Conservation (phyloP, 371 early-diverging fungal species). For the Mortierella sp. region DNA sequence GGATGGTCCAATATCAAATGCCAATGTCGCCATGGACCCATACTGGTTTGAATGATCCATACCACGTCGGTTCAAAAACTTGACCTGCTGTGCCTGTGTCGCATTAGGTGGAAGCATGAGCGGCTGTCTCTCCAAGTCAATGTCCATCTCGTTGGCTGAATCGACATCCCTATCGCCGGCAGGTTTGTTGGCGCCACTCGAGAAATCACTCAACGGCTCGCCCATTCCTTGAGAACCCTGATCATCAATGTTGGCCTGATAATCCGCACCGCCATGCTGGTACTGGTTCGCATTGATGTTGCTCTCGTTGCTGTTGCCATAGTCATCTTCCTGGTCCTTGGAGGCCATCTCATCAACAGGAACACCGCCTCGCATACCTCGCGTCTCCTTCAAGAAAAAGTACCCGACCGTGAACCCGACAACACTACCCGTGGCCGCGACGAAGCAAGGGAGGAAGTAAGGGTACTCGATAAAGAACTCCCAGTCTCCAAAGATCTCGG, state of each 20-base stretch:
- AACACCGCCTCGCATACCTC: not conserved
- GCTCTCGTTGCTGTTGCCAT: not conserved
- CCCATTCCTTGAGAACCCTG: not conserved
- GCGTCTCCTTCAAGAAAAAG: conserved; percentile 84
- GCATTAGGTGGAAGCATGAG: conserved; percentile 20
- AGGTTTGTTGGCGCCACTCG: not conserved
- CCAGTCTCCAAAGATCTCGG: conserved; percentile 75
- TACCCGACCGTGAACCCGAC: conserved; percentile 76
- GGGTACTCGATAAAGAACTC: conserved; percentile 78
- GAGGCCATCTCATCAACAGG: not conserved
- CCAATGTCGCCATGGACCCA: conserved; percentile 33
- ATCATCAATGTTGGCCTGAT: not conserved
- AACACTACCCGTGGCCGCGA: conserved; percentile 72
- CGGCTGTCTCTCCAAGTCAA: conserved; percentile 32
- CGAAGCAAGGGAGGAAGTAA: conserved; percentile 88
- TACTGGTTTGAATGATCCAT: conserved; percentile 22
- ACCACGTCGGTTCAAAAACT: not conserved
- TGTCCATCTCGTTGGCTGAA: not conserved
- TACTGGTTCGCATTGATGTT: not conserved
- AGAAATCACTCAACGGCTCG: not conserved
- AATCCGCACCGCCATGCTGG: not conserved
- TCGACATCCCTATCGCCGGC: not conserved
- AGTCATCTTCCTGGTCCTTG: not conserved
- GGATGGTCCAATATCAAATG: conserved; percentile 10
- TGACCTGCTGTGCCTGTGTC: conserved; percentile 22